A percentile compares a stretch with the other conserved stretches of the same genome.
Evolutionary conservation across 768 basidiomycete genomes (phyloP).

Genomic region (Lentinula aciculospora): DNA sequence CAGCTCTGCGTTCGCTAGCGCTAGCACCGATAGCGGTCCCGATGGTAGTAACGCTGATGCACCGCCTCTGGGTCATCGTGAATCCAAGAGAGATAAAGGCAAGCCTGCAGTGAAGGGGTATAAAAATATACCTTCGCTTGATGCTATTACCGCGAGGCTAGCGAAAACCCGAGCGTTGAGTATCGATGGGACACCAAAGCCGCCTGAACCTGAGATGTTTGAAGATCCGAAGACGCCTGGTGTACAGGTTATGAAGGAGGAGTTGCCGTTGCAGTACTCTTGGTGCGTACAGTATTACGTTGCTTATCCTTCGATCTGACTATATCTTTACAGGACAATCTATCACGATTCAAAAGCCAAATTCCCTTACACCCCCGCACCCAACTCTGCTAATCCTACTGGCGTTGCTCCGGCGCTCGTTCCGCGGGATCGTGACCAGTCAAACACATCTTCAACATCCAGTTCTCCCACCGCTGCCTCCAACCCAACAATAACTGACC

Average conservation of each 20-base stretch:
- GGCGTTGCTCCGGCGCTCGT: not conserved
- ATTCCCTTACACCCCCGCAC: conserved; percentile 49
- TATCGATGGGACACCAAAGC: conserved; percentile 58
- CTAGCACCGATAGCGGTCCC: not conserved
- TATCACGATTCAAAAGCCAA: conserved; percentile 86
- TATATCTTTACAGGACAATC: conserved; percentile 58
- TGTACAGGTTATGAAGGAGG: conserved; percentile 61
- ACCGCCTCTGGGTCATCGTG: not conserved
- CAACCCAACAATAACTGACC: conserved; percentile 12
- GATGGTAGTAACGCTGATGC: conserved; percentile 8
- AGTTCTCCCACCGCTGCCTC: conserved; percentile 13
- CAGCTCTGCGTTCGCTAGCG: not conserved
- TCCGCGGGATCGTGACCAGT: not conserved
- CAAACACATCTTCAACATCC: conserved; percentile 12
- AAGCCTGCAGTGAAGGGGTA: conserved; percentile 43
- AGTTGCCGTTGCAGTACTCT: conserved; percentile 79
- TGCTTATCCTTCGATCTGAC: too few species aligned
- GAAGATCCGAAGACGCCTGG: conserved; percentile 84
- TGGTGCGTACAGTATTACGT: conserved; percentile 47
- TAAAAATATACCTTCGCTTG: conserved; percentile 84
- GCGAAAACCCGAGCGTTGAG: conserved; percentile 65
- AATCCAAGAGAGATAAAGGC: conserved; percentile 30
- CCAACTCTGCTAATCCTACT: conserved; percentile 10
- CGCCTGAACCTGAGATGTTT: conserved; percentile 73
- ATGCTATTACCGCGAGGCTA: conserved; percentile 77